Evolutionary conservation across 805 yeast species (phyloP), one percentile per base, ranked within the genome.

Genomic region (Yarrowia hollandica): DNA sequence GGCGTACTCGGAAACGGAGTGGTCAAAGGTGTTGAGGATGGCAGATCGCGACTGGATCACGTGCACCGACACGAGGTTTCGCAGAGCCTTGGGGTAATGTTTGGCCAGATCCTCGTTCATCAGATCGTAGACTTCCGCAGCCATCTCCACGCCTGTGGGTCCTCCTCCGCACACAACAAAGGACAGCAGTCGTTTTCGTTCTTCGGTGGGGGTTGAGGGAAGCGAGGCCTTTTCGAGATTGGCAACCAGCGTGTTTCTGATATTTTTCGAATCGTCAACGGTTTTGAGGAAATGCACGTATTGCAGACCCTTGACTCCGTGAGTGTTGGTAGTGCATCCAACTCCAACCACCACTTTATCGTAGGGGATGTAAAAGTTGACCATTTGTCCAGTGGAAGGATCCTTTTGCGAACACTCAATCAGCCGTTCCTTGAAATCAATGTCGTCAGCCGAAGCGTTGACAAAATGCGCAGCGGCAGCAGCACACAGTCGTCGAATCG

Each of bases 111-210:
- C 89, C 69, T 84, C 88, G 67, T 83, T 83, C 67, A 84, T 73
- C 64, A 84, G 69, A 66, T 84, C 90, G 64, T 75, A 83, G 25
- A 84, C 79, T 70, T 84, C 90, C 28, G 89, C 87, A 26, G 90
- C 89, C 65, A 84, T 79, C 68, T 84, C 89, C 31, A 82, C 86
- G 65, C 89, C 89, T 0, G 89, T 84, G 59, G 89, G 88, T 41
- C 89, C 89, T 62, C 88, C 89, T 62, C 89, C 89, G 69, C 88
- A 83, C 30, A 84, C 79, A 12, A 83, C 87, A 69, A 84, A 83
- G 56, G 84, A 79, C 46, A 84, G 74, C 61, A 84, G 69, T 60
- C 77, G 78, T 65, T 81, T 81, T 63, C 88, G 79, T 66, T 84
- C 87, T 42, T 77, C 85, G 63, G 81, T 85, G 1, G 83, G 62